Evolutionary conservation across 768 basidiomycete species (phyloP).

Genomic region (Boletus bicolor): DNA sequence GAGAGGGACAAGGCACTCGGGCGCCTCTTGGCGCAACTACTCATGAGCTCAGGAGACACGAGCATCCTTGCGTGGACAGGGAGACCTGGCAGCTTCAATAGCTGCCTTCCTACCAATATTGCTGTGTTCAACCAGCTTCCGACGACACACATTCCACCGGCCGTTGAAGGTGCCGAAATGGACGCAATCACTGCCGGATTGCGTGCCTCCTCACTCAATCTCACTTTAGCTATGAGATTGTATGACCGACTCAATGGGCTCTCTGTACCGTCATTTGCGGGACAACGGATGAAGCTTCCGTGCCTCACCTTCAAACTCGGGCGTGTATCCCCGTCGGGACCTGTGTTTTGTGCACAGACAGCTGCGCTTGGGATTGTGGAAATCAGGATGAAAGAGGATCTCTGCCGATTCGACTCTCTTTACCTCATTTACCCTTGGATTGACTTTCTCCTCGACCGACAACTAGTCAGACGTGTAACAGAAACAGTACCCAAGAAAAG

Average conservation of each 20-base stretch:
- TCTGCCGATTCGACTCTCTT: background rate
- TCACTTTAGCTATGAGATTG: background rate
- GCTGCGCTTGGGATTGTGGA: constrained; percentile 4
- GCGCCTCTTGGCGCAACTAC: constrained; percentile 3
- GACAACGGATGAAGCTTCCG: constrained; percentile 1
- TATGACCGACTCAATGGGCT: background rate
- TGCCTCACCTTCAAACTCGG: constrained; percentile 10
- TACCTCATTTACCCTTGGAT: constrained; percentile 18
- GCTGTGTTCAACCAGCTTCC: background rate
- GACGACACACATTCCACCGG: background rate
- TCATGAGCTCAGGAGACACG: constrained; percentile 3
- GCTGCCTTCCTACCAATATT: background rate
- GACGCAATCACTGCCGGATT: background rate
- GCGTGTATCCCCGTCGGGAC: background rate
- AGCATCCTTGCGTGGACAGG: constrained; percentile 11
- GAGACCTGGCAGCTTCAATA: background rate
- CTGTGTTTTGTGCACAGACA: background rate
- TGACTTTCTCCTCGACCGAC: constrained; percentile 7
- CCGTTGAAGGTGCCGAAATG: background rate
- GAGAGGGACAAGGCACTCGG: constrained; percentile 10
- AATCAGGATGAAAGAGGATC: constrained; percentile 5
- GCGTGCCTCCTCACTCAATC: background rate
- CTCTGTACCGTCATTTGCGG: background rate
- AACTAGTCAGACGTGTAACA: background rate
- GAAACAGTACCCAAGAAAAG: background rate